Conservation (phyloP, 2,329 filamentous ascomycete genomes). For the Pseudopithomyces maydicus region DNA sequence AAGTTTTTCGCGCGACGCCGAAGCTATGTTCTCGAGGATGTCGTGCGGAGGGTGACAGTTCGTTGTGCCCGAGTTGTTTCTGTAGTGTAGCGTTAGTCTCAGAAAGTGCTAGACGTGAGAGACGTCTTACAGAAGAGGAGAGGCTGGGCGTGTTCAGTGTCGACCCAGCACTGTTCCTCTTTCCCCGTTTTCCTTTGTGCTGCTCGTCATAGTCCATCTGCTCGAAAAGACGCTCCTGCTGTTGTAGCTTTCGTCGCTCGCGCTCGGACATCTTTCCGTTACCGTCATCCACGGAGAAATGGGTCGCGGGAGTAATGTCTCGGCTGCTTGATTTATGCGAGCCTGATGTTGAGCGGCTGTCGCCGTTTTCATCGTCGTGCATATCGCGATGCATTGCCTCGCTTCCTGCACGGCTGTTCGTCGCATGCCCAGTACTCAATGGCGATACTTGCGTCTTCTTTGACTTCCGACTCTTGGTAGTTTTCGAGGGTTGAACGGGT, state of each 20-base stretch:
- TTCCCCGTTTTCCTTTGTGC: conserved; percentile 58
- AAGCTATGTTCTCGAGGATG: conserved; percentile 40
- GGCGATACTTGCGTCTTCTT: conserved; percentile 59
- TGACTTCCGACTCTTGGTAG: conserved; percentile 55
- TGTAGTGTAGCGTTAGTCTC: conserved; percentile 31
- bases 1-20: conserved; percentile 42
- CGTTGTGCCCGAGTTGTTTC: conserved; percentile 44
- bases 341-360: conserved; percentile 63
- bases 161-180: conserved; percentile 61
- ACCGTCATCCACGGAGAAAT: conserved; percentile 54
- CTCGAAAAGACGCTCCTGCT: conserved; percentile 66
- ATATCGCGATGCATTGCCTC: conserved; percentile 57
- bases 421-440: conserved; percentile 56
- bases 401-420: conserved; percentile 65
- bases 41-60: conserved; percentile 42
- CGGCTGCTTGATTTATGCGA: conserved; percentile 63
- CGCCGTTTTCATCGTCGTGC: conserved; percentile 61
- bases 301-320: conserved; percentile 64
- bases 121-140: conserved; percentile 47
- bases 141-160: conserved; percentile 57
- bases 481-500: conserved; percentile 33
- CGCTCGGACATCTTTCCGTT: conserved; percentile 63
- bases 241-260: conserved; percentile 66
- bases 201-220: conserved; percentile 64
- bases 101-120: conserved; percentile 15